phyloP scores from a whole-genome alignment of 306 rosid genomes.

The Cucumis cinereus region DNA sequence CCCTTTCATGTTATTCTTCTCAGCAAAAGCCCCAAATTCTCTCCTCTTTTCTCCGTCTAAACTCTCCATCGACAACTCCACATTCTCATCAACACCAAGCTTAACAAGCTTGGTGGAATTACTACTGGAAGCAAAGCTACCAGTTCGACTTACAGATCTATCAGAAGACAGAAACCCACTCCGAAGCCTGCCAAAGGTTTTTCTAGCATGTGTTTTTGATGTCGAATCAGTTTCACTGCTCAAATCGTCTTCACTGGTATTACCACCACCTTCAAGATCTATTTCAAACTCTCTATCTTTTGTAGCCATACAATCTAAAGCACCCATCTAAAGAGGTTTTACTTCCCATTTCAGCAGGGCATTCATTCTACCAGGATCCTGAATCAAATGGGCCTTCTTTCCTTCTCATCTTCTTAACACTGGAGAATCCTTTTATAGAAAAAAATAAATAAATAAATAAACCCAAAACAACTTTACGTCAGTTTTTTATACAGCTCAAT shows the following conservation, averaged over 20 bases:
- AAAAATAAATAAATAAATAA: background rate
- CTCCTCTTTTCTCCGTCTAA: slow-evolving; percentile 14
- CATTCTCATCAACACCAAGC: slow-evolving; percentile 14
- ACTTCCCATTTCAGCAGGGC: background rate
- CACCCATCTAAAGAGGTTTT: slow-evolving; percentile 4
- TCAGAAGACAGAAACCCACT: slow-evolving; percentile 16
- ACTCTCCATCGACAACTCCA: slow-evolving; percentile 25
- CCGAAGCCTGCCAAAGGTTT: slow-evolving; percentile 24
- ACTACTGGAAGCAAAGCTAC: slow-evolving; percentile 31
- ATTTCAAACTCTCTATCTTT: slow-evolving; percentile 8
- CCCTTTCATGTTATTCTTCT: slow-evolving; percentile 12
- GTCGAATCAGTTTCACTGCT: slow-evolving; percentile 23
- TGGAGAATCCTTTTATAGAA: background rate
- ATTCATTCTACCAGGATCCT: slow-evolving; percentile 9
- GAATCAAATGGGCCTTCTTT: slow-evolving; percentile 1
- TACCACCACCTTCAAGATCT: slow-evolving; percentile 13
- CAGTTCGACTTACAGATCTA: slow-evolving; percentile 31
- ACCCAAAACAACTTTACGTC: background rate
- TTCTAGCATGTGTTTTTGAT: slow-evolving; percentile 25
- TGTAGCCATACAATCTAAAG: slow-evolving; percentile 5
- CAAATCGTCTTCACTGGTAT: slow-evolving; percentile 42
- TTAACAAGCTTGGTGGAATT: slow-evolving; percentile 21
- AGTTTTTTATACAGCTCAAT: background rate
- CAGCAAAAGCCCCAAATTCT: slow-evolving; percentile 6
- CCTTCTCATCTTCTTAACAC: slow-evolving; percentile 4